Evolutionary conservation across 805 yeast genomes (phyloP).

Genomic region (Maudiozyma turicensis): DNA sequence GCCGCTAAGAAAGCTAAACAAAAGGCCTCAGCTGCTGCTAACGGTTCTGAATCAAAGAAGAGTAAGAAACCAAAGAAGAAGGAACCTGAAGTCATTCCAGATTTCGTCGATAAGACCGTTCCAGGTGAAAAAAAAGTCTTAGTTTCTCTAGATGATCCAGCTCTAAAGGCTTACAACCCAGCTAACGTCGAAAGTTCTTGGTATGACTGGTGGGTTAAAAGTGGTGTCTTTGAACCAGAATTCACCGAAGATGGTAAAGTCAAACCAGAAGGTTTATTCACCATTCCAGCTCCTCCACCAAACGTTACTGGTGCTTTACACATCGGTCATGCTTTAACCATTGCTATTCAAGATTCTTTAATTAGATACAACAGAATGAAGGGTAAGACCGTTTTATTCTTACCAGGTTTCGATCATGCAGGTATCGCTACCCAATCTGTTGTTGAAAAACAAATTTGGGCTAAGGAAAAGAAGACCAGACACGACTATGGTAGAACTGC

Average conservation of each 20-base stretch:
- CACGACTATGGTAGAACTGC: conserved; percentile 93
- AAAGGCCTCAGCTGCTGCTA: conserved; percentile 12
- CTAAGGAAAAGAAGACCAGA: conserved; percentile 76
- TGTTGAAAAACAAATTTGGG: conserved; percentile 93
- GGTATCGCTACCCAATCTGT: conserved; percentile 98
- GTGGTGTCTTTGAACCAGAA: conserved; percentile 84
- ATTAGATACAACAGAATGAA: conserved; percentile 94
- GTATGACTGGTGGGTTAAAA: conserved; percentile 94
- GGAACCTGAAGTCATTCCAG: conserved; percentile 67
- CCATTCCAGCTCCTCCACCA: conserved; percentile 98
- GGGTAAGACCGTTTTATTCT: conserved; percentile 84
- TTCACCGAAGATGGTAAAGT: conserved; percentile 62
- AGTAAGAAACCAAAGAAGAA: conserved; percentile 59
- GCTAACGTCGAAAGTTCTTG: conserved; percentile 90
- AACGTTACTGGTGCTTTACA: conserved; percentile 98
- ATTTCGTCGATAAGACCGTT: conserved; percentile 70
- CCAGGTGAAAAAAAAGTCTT: conserved; percentile 88
- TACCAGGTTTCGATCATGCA: conserved; percentile 98
- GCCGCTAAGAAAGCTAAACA: conserved; percentile 68
- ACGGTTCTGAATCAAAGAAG: conserved; percentile 46
- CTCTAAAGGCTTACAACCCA: conserved; percentile 91
- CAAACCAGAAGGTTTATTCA: conserved; percentile 75
- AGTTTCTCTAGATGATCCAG: conserved; percentile 81
- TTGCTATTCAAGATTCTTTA: conserved; percentile 87
- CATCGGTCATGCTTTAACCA: conserved; percentile 96